phyloP scores from a whole-genome alignment of 352 stramenopile species.

The Phytophthora uliginosa region DNA sequence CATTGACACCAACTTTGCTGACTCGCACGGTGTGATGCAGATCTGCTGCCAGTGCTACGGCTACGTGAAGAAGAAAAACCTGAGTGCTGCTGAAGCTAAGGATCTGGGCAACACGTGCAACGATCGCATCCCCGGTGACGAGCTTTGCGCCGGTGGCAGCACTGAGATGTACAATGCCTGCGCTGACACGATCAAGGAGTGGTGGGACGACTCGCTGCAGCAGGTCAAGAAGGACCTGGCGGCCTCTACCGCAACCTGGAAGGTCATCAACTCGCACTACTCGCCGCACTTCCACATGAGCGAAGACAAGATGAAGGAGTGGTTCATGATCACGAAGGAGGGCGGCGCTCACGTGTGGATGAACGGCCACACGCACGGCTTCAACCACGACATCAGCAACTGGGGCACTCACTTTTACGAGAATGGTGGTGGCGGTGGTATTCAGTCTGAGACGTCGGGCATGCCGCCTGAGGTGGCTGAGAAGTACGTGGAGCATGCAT shows the following conservation, averaged over 20 bases:
- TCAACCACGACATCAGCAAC: slow-evolving; percentile 88
- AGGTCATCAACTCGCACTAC: slow-evolving; percentile 93
- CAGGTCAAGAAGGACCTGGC: slow-evolving; percentile 79
- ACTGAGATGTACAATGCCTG: slow-evolving; percentile 84
- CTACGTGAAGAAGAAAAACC: slow-evolving; percentile 76
- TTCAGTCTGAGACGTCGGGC: slow-evolving; percentile 88
- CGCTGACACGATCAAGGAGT: slow-evolving; percentile 76
- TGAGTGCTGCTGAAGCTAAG: slow-evolving; percentile 58
- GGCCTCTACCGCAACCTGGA: slow-evolving; percentile 83
- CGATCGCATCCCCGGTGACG: slow-evolving; percentile 64
- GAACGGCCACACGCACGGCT: slow-evolving; percentile 90
- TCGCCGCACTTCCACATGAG: slow-evolving; percentile 92
- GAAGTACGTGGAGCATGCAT: slow-evolving; percentile 86
- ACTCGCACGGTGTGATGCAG: slow-evolving; percentile 87
- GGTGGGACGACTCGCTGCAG: slow-evolving; percentile 80
- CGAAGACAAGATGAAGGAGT: slow-evolving; percentile 91
- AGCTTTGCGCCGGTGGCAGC: slow-evolving; percentile 77
- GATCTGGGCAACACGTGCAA: slow-evolving; percentile 79
- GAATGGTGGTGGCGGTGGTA: slow-evolving; percentile 88
- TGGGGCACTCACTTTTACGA: slow-evolving; percentile 92
- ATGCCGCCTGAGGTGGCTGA: slow-evolving; percentile 73
- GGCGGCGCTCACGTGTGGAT: slow-evolving; percentile 82
- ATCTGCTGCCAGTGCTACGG: slow-evolving; percentile 92
- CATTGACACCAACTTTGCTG: slow-evolving; percentile 88
- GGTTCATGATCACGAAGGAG: slow-evolving; percentile 88